phyloP scores from a whole-genome alignment of 179 eudicot genomes.

The Nepenthes alata region DNA sequence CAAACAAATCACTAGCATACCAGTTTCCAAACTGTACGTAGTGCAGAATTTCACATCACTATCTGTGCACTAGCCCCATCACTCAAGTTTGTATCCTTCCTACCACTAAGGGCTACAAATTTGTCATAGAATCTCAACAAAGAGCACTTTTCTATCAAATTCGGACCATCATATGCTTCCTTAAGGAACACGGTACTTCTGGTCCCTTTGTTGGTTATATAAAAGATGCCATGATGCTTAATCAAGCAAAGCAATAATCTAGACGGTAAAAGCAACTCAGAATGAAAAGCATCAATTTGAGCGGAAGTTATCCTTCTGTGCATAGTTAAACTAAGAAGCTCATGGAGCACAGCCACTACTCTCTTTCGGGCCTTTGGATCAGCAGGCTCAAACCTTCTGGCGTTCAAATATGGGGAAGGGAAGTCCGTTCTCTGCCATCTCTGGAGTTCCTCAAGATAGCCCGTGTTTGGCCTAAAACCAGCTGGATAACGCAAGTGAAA shows the following conservation, averaged over 20 bases:
- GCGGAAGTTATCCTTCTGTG: slow-evolving; percentile 68
- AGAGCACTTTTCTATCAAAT: slow-evolving; percentile 60
- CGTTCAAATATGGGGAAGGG: slow-evolving; percentile 86
- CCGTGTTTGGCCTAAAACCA: slow-evolving; percentile 77
- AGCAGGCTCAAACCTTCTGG: slow-evolving; percentile 55
- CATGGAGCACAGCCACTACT: slow-evolving; percentile 79
- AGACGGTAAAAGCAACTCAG: slow-evolving; percentile 60
- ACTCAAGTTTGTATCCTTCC: slow-evolving; percentile 29
- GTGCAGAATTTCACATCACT: slow-evolving; percentile 4
- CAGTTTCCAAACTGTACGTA: too few species aligned
- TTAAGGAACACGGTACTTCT: slow-evolving; percentile 75
- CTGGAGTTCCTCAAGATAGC: slow-evolving; percentile 65
- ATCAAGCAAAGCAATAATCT: slow-evolving; percentile 72
- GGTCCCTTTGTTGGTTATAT: slow-evolving; percentile 78
- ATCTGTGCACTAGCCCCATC: slow-evolving; percentile 12
- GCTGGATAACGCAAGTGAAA: slow-evolving; percentile 55
- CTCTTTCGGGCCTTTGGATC: slow-evolving; percentile 76
- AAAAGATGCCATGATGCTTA: slow-evolving; percentile 86
- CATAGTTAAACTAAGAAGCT: slow-evolving; percentile 75
- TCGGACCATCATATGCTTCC: slow-evolving; percentile 79
- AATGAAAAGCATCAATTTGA: slow-evolving; percentile 66
- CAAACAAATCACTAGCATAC: too few species aligned
- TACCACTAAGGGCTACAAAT: slow-evolving; percentile 59
- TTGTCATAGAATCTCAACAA: slow-evolving; percentile 55
- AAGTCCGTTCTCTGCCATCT: slow-evolving; percentile 83